Base-by-base conservation (phyloP, 495 filamentous ascomycete species). In the Astrothelium macrocarpum region DNA sequence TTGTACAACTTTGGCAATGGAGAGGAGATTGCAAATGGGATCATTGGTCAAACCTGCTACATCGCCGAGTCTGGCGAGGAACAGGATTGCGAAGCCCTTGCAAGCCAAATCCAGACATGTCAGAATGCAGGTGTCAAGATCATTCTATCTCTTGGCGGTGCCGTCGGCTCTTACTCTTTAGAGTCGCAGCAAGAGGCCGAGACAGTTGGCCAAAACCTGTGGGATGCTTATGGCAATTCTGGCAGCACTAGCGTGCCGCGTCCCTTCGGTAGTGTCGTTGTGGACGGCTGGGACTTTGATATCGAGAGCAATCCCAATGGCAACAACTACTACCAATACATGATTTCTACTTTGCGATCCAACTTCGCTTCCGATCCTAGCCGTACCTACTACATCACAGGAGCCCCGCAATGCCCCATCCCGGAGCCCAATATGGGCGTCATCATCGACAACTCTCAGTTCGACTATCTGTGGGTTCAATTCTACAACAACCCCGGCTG, bases 1-100 rank as follows among this genome's bases (percentile, higher is more conserved):
- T 75, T 90, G 39, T 81, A 87, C 36, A 86, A 88, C 72, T 87
- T 87, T 71, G 86, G 83, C 12, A 87, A 89, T 70, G 79, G 76
- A 53, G 45, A 69, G 1, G 72, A 74, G 36, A 70, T 72, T 25
- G 68, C 64, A 7, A 61, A 63, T 18, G 72, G 71, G 25, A 43
- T 42, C 7, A 68, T 76, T 32, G 59, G 63, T 23, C 64, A 69
- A 1, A 72, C 72, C 32, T 80, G 81, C 56, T 34, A 42, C 23
- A 68, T 80, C 43, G 72, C 61, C 2, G 59, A 64, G 16, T 73
- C 45, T 5, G 45, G 45, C 5, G 45, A 16, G 45, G 14, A 16
- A 16, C 45, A 49, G n/a, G 45, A 49, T 18, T 49, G 45, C 20
- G 45, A 49, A 23, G 45, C 45, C 1, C n/a, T 49, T 16, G 45